phyloP scores from a whole-genome alignment of 2,329 filamentous ascomycete species.

The Corniculantispora saksenae region DNA sequence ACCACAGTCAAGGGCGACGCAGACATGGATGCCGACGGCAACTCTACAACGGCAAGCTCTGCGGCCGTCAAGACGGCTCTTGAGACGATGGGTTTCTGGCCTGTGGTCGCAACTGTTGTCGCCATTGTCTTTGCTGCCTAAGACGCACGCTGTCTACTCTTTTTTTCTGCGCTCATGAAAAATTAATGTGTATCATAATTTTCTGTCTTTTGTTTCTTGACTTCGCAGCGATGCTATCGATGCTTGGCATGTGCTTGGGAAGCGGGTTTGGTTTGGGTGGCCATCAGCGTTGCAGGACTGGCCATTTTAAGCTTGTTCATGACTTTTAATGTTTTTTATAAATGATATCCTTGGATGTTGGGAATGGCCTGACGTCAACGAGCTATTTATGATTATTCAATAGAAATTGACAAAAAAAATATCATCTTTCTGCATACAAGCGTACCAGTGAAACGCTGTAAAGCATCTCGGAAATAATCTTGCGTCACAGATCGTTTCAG shows the following conservation, averaged over 20 bases:
- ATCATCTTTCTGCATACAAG: background rate
- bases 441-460: background rate
- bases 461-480: background rate
- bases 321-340: background rate
- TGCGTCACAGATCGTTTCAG: slow-evolving; percentile 7
- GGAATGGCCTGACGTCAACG: background rate
- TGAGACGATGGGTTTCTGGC: slow-evolving; percentile 51
- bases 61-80: slow-evolving; percentile 34
- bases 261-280: background rate
- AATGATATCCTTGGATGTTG: slow-evolving; percentile 15
- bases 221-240: slow-evolving; percentile 2
- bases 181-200: slow-evolving; percentile 11
- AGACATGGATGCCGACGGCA: slow-evolving; percentile 42
- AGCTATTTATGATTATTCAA: background rate
- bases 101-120: slow-evolving; percentile 45
- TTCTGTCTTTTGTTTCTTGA: background rate
- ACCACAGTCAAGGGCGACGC: slow-evolving; percentile 49
- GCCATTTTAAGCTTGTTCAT: background rate
- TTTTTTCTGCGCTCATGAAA: background rate
- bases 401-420: background rate
- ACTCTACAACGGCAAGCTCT: slow-evolving; percentile 38
- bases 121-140: slow-evolving; percentile 47
- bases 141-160: slow-evolving; percentile 12
- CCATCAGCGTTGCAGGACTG: background rate
- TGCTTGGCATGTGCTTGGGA: slow-evolving; percentile 6